Percentiles rank a stretch among this genome's conserved stretches.
phyloP scores from a whole-genome alignment of 345 rosid species.

The Eucalyptus marginata region DNA sequence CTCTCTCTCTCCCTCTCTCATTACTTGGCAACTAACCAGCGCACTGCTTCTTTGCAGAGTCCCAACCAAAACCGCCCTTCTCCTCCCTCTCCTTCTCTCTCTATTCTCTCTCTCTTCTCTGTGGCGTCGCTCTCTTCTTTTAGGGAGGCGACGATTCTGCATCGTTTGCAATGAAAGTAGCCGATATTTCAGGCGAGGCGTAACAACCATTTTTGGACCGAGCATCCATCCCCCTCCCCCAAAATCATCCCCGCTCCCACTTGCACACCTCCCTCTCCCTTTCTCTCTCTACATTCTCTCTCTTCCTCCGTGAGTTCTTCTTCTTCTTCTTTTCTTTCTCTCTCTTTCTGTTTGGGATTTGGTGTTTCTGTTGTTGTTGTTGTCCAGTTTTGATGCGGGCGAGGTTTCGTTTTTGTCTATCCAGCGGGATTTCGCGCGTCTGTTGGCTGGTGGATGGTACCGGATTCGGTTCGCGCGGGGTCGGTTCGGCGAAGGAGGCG shows the following conservation, averaged over 20 bases:
- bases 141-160: neutral
- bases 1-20: neutral
- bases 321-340: neutral
- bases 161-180: neutral
- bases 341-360: neutral
- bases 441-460: constrained; percentile 9
- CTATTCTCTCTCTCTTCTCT: neutral
- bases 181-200: neutral
- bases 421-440: neutral
- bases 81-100: no score
- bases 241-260: neutral
- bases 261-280: neutral
- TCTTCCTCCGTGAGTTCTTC: neutral
- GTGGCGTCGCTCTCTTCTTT: neutral
- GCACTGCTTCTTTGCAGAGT: neutral
- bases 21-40: neutral
- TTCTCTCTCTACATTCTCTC: neutral
- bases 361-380: neutral
- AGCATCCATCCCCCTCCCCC: neutral
- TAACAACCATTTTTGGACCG: neutral
- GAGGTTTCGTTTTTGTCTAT: neutral
- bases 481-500: neutral
- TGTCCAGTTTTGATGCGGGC: neutral
- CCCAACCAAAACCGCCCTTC: neutral
- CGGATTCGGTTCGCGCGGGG: no score